A percentile compares a stretch with the other conserved stretches of the same genome.
Conservation (phyloP, 2,329 filamentous ascomycete genomes). For the Colletotrichum destructivum region DNA sequence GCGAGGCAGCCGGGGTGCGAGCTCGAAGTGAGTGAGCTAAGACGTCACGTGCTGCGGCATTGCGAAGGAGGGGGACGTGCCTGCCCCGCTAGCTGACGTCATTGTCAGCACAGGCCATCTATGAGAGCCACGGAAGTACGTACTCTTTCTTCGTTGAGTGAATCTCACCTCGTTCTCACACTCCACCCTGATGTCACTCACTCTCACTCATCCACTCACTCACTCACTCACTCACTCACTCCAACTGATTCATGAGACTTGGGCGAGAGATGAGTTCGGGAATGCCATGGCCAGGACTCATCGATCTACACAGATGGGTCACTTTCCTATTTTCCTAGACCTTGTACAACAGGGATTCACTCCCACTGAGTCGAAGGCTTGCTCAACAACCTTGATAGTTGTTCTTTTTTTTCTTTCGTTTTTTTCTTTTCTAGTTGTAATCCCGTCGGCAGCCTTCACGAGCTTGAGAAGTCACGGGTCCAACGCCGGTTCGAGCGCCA, state of each 20-base stretch:
- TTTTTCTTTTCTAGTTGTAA: too few relatives aligned
- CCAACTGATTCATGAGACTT: neutral
- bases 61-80: neutral
- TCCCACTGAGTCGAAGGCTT: too few relatives aligned
- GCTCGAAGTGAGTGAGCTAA: constrained; percentile 2
- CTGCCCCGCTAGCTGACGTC: constrained; percentile 3
- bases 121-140: neutral
- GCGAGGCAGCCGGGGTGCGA: neutral
- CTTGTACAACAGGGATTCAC: too few relatives aligned
- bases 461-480: too few relatives aligned
- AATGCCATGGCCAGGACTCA: neutral
- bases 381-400: too few relatives aligned
- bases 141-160: neutral
- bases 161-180: too few relatives aligned
- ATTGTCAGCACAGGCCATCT: neutral
- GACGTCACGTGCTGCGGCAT: constrained; percentile 8
- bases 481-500: neutral
- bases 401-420: too few relatives aligned
- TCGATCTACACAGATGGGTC: neutral
- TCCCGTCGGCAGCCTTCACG: too few relatives aligned
- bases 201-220: neutral
- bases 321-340: too few relatives aligned
- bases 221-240: neutral
- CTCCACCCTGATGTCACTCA: neutral
- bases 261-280: neutral